Base-by-base conservation (phyloP, 345 rosid genomes). In the Euclidium syriacum region DNA sequence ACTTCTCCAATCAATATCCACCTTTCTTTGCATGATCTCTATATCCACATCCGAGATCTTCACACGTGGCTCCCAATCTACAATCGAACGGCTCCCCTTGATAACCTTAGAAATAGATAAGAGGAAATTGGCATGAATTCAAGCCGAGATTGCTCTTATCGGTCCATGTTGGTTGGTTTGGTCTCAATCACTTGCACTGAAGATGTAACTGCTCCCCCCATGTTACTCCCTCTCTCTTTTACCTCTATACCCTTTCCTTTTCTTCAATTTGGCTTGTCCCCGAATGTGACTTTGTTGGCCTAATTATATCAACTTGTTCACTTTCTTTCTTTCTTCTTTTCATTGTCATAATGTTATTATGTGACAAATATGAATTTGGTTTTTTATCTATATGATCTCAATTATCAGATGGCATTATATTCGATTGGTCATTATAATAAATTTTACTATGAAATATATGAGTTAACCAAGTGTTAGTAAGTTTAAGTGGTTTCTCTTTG, bases 61-160 rank as follows among this genome's bases (percentile, higher is more conserved):
- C 25, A 58, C 72, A 68, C 61, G 61, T 52, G 14, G n/a, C 29
- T 60, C 48, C 4, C 52, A 2, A 20, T 52, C 32, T 50, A 51
- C 39, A 68, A n/a, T 68, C 61, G 9, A 42, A 60, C 73, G 73
- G 61, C 29, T 58, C 33, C 58, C 52, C 15, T 47, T 66, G 40
- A 26, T 19, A 33, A 20, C 15, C 49, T 67, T 39, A 12, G 26
- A n/a, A 7, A 22, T 2, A 58, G 64, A 48, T 58, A 39, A 67
- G 72, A 67, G 52, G 26, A 49, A 67, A 57, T 48, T 38, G 41
- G 65, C 72, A 49, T 35, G 43, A 67, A 67, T 38, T 44, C 35
- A 27, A 12, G 20, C 56, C 34, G 34, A 67, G 64, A 67, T 67
- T 57, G 42, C 65, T 58, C 58, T 48, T 48, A 58, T 58, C 57